Percentiles rank a stretch among this genome's conserved stretches.
These are phyloP conservation scores for Talaromyces liani DNA, from an alignment of 495 filamentous ascomycete species.

Conservation along the genomic window DNA sequence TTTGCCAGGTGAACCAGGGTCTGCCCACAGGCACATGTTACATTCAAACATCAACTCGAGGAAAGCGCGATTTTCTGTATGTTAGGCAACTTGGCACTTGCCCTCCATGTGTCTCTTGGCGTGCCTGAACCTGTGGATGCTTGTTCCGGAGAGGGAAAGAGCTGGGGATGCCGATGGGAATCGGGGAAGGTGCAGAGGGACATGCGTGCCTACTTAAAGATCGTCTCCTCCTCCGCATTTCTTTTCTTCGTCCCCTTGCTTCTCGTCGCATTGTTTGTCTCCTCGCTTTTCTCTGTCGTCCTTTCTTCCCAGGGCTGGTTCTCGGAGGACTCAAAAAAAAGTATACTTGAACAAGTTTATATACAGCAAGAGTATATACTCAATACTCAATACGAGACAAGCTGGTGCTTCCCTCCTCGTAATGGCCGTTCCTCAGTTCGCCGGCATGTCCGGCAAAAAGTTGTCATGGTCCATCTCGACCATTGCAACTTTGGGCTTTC, in stretches of 20 bases:
- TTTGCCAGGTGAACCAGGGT: neutral
- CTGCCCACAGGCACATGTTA: neutral
- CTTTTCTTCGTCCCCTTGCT: neutral
- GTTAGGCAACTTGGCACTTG: too few relatives aligned
- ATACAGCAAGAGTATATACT: neutral
- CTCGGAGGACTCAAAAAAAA: slow-evolving; percentile 8
- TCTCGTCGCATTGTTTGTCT: neutral
- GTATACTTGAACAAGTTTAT: neutral
- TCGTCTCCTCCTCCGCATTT: neutral
- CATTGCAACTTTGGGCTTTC: slow-evolving; percentile 65
- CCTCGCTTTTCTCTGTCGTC: neutral
- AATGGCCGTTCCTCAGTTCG: slow-evolving; percentile 36
- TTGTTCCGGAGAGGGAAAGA: neutral
- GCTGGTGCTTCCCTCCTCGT: neutral
- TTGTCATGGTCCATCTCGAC: slow-evolving; percentile 57
- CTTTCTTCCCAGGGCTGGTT: neutral
- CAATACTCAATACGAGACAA: neutral
- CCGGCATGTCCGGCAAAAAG: slow-evolving; percentile 57
- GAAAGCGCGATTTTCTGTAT: too few relatives aligned
- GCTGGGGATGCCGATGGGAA: neutral
- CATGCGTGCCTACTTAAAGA: neutral
- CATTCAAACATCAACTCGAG: neutral
- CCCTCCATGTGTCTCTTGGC: neutral
- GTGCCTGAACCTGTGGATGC: neutral
- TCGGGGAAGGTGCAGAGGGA: neutral